Percentiles rank a stretch among this genome's conserved stretches.
Evolutionary conservation across 2,329 filamentous ascomycete genomes (phyloP).

Genomic region (Grosmannia clavigera): DNA sequence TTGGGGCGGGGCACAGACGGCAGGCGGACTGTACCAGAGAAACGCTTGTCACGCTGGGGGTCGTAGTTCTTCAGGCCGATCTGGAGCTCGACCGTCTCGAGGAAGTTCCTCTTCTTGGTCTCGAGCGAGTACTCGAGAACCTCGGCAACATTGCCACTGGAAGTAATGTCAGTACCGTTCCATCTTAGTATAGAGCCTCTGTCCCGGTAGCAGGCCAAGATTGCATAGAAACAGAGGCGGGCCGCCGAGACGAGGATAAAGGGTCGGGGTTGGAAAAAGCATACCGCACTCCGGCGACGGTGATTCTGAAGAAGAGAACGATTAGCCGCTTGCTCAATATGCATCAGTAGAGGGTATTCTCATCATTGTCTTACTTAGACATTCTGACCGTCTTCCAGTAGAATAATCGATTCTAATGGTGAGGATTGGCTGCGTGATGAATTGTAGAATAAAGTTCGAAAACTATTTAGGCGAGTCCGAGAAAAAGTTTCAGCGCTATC

Average conservation of each 20-base stretch:
- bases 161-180: conserved; percentile 3
- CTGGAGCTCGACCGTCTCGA: conserved; percentile 32
- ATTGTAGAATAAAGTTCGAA: not conserved
- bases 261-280: not conserved
- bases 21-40: conserved; percentile 97
- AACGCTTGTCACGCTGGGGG: conserved; percentile 99
- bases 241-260: not conserved
- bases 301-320: conserved; percentile 10
- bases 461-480: not conserved
- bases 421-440: conserved; percentile 15
- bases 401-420: conserved; percentile 16
- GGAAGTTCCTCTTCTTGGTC: conserved; percentile 97
- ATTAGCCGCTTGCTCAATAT: conserved; percentile 24
- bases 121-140: conserved; percentile 85
- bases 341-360: not conserved
- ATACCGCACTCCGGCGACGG: conserved; percentile 23
- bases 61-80: conserved; percentile 99
- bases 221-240: not conserved
- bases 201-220: not conserved
- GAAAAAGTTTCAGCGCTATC: conserved; percentile 3
- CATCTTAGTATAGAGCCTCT: not conserved
- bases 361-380: conserved; percentile 45
- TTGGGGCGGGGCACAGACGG: conserved; percentile 74
- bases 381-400: conserved; percentile 64
- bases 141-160: conserved; percentile 73